Evolutionary conservation across 208 protist species (phyloP).

Genomic region (Leishmania turanica): DNA sequence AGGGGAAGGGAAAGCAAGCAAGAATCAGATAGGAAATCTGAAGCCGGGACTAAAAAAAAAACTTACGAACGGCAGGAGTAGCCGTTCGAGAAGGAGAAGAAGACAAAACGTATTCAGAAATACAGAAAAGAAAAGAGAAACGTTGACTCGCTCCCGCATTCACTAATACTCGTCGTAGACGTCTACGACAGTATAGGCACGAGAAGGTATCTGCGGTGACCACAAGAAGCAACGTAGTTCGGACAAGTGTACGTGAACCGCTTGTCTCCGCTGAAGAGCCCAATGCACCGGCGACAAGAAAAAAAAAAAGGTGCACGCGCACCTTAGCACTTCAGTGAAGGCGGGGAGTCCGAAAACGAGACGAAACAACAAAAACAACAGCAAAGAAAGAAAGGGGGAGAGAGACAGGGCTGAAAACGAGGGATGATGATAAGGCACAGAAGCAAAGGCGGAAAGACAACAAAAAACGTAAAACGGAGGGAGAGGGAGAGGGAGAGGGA

Average conservation of each 20-base stretch:
- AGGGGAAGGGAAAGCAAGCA: not conserved
- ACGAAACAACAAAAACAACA: conserved; percentile 1
- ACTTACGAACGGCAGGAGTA: not conserved
- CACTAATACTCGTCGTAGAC: not conserved
- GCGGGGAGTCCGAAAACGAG: conserved; percentile 7
- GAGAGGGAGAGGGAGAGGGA: not conserved
- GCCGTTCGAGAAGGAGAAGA: not conserved
- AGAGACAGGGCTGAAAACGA: not conserved
- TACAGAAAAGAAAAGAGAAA: not conserved
- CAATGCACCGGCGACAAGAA: not conserved
- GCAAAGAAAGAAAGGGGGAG: no score
- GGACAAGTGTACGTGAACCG: not conserved
- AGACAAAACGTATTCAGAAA: not conserved
- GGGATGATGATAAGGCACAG: not conserved
- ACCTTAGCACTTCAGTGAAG: not conserved
- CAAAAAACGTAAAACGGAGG: not conserved
- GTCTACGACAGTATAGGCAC: not conserved
- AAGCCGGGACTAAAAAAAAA: not conserved
- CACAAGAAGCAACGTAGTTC: not conserved
- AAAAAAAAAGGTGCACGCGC: not conserved
- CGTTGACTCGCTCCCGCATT: not conserved
- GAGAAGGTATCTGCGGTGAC: not conserved
- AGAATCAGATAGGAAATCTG: not conserved
- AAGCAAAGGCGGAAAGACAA: no score
- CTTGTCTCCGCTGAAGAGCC: not conserved